Evolutionary conservation across 1,139 yeast genomes (phyloP).

Genomic region (Debaryomycetaceae sp.): DNA sequence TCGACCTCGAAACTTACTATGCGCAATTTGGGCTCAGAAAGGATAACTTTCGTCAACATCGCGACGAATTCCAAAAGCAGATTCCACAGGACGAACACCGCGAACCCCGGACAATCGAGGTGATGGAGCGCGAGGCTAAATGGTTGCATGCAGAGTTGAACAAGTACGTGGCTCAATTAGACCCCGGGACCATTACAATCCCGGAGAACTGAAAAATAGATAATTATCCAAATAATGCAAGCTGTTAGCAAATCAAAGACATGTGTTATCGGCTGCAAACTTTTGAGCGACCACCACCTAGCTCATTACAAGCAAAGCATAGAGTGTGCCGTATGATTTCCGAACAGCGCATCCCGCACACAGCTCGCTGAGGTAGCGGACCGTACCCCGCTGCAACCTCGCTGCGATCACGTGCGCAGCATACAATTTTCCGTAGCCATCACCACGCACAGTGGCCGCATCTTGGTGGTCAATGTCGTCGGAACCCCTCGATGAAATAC

Average conservation of each 20-base stretch:
- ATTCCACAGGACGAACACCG: constrained; percentile 49
- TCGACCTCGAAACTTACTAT: constrained; percentile 28
- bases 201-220: constrained; percentile 1
- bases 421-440: no score
- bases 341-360: no score
- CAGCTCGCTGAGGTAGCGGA: no score
- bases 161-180: constrained; percentile 16
- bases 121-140: constrained; percentile 63
- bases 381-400: no score
- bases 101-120: constrained; percentile 48
- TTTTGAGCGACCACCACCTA: no score
- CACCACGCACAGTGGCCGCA: no score
- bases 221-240: no score
- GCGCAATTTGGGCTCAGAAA: constrained; percentile 30
- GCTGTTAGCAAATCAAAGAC: no score
- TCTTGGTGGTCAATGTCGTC: constrained; percentile 12
- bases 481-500: constrained; percentile 73
- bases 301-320: no score
- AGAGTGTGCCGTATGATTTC: no score
- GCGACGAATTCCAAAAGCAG: constrained; percentile 25
- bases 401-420: no score
- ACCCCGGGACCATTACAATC: constrained; percentile 1
- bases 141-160: constrained; percentile 42
- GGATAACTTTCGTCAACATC: constrained; percentile 14
- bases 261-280: no score